Evolutionary conservation across 371 early-diverging fungal species (phyloP).

Genomic region (Rhizopus sp.): DNA sequence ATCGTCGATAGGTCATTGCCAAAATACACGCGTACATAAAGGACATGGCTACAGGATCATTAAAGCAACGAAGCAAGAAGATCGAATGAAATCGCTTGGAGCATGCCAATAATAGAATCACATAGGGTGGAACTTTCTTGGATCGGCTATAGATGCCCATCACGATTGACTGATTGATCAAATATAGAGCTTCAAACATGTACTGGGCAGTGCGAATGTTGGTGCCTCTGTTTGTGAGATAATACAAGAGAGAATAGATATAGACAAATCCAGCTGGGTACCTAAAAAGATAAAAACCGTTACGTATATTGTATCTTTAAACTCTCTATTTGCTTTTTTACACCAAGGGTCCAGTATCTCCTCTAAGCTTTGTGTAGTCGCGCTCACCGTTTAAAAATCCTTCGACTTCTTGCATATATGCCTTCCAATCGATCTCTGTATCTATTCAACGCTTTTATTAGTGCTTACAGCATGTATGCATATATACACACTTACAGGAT

Average conservation of each 20-base stretch:
- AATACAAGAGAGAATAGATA: constrained; percentile 72
- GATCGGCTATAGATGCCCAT: constrained; percentile 65
- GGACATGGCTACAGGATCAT: constrained; percentile 89
- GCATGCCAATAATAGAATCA: constrained; percentile 61
- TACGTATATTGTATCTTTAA: no score
- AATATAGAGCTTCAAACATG: constrained; percentile 77
- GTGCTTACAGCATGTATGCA: not conserved
- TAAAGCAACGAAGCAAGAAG: constrained; percentile 87
- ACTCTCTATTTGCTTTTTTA: constrained; percentile 27
- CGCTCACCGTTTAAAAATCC: constrained; percentile 79
- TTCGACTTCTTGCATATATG: constrained; percentile 92
- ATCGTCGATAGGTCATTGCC: constrained; percentile 57
- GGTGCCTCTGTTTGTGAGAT: constrained; percentile 69
- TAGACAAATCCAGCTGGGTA: constrained; percentile 96
- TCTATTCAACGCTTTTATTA: constrained; percentile 48
- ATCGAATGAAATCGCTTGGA: constrained; percentile 91
- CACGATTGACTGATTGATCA: constrained; percentile 65
- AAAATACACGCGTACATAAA: constrained; percentile 67
- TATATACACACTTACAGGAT: constrained; percentile 36
- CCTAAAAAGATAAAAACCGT: constrained; percentile 31
- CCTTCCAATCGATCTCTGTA: constrained; percentile 94
- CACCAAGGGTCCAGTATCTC: constrained; percentile 95
- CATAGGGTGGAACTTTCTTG: constrained; percentile 58
- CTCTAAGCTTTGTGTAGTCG: constrained; percentile 76
- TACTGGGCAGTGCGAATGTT: constrained; percentile 77